Evolutionary conservation across 2,329 filamentous ascomycete genomes (phyloP), one percentile per base, ranked within the genome.

Genomic region (Nothophaeocryptopus gaeumannii): DNA sequence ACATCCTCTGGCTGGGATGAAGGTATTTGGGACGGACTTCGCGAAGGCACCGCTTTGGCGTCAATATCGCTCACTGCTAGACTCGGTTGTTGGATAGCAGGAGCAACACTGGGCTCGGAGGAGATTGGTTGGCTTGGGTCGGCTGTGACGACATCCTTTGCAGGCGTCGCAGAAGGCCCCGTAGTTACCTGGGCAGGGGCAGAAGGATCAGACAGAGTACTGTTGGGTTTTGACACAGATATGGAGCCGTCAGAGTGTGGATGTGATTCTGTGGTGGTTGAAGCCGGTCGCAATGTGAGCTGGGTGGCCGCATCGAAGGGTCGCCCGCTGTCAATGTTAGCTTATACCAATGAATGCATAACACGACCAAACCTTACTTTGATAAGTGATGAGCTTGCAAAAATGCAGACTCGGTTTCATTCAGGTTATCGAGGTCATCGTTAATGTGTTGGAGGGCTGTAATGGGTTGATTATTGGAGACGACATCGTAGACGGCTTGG

Each of bases 251-350:
- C 62, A 59, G 61, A 56, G 47, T 58, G 51, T 50, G 46, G 55
- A 54, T 60, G 50, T 55, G 34, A 51, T 42, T 37, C 65, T 65
- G 50, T 63, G 65, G 53, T 43, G 75, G 78, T 36, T 81, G 71
- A 44, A n/a, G 50, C 33, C n/a, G 54, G 45, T 41, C 48, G 51
- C 11, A 53, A 45, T 16, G 54, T 50, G 39, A 54, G 45, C 32
- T 41, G 43, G 34, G 78, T 78, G 57, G 73, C 67, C 66, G 80
- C 77, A 65, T 80, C 72, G 68, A 82, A 83, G 63, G 72, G 73
- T 53, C 75, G 78, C 59, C 78, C 77, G 74, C 80, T 82, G 59
- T 33, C 58, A 30, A 45, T 36, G 26, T 44, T 36, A 45, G 39
- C 45, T 38, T 46, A 37, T 34, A 41, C 29, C 37, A n/a, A 55